phyloP scores from a whole-genome alignment of 352 stramenopile species.

The Globisporangium nodosum region DNA sequence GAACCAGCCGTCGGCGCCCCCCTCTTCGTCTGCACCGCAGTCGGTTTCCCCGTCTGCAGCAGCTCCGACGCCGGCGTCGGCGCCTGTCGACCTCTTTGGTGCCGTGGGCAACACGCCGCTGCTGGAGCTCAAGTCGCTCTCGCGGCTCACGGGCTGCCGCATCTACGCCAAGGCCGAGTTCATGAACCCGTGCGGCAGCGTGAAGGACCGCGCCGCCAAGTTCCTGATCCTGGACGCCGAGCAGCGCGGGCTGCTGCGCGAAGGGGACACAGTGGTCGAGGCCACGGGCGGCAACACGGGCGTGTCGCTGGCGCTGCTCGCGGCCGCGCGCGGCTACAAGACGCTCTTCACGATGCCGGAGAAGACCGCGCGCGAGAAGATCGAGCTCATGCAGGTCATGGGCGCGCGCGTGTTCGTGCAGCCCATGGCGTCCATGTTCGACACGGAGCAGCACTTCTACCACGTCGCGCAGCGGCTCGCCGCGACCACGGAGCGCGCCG shows the following conservation, averaged over 20 bases:
- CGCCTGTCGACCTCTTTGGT: constrained; percentile 50
- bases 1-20: neutral
- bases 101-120: constrained; percentile 77
- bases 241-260: constrained; percentile 71
- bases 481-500: constrained; percentile 23
- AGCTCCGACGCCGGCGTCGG: constrained; percentile 1
- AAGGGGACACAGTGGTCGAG: constrained; percentile 59
- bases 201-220: constrained; percentile 93
- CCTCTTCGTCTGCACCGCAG: neutral
- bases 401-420: constrained; percentile 61
- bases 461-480: constrained; percentile 57
- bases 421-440: constrained; percentile 51
- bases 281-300: constrained; percentile 91
- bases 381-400: constrained; percentile 77
- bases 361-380: constrained; percentile 66
- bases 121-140: constrained; percentile 61
- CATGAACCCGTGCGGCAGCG: constrained; percentile 89
- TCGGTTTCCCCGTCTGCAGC: neutral
- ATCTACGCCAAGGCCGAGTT: constrained; percentile 82
- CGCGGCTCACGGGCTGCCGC: constrained; percentile 62
- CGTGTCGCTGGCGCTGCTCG: constrained; percentile 88
- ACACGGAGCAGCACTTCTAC: constrained; percentile 75
- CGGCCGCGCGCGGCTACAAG: constrained; percentile 80
- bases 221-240: constrained; percentile 92
- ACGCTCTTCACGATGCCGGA: constrained; percentile 71